Evolutionary conservation across 1,139 yeast species (phyloP), one percentile per base, ranked within the genome.

Genomic region (Tardiomyces digboiensis): DNA sequence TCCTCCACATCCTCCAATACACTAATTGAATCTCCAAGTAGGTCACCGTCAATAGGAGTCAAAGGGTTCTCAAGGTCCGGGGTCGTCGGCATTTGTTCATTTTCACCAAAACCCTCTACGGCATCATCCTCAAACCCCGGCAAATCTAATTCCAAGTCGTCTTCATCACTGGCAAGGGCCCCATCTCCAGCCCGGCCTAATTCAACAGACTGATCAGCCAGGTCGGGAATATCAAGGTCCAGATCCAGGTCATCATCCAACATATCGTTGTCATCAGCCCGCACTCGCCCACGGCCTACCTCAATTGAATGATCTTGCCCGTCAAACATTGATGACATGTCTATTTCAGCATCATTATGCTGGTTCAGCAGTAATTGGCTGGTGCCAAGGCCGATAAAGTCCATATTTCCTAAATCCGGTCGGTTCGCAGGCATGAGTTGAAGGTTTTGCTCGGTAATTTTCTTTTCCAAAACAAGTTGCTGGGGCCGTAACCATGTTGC

Each of bases 401-500:
- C 41, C 14, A 42, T 20, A 14, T 19, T 37, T 13, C 29, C 46
- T 13, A 46, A 40, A 16, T 7, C 43, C 26, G 39, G 36, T 14
- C 19, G 19, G 12, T 44, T 43, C n/a, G 40, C 47, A 7, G 43
- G 16, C 18, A 39, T n/a, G 22, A 39, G 75, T 41, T 83, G 66
- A 52, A 86, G 75, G 57, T 87, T 94, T 41, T 79, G 74, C 46
- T 81, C 86, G 0, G 95, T 82, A 38, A 87, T 82, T 38, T 84
- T 84, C 63, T 88, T 95, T 53, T 75, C 80, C 49, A 86, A 71
- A 0, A 81, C 75, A 67, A 46, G 73, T 72, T 39, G 75, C 72
- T 40, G 86, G 64, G 45, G 76, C 72, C 19, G 76, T 65, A 26
- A 79, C 67, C 21, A 79, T 73, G 5, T 78, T 67, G 41, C 39